Base-by-base conservation (phyloP, 1,284 basidiomycete genomes). In the Caloboletus inedulis region DNA sequence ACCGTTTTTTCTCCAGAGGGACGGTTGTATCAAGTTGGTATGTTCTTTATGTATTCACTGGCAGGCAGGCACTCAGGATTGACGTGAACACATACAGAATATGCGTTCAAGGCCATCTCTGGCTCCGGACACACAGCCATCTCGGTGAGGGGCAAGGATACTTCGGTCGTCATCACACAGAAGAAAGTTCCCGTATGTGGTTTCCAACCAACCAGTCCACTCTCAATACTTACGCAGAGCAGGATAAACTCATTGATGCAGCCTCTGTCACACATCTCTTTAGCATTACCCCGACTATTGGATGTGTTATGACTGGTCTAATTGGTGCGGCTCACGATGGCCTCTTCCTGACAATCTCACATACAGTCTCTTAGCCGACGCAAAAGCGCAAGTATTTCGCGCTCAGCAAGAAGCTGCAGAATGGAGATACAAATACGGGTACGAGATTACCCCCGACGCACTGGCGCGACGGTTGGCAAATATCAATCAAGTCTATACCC, bases 51-150 rank as follows among this genome's bases (percentile, higher is more conserved):
- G 4, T 45, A 14, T 40, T 48, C 9, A 1, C 42, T 42, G 35
- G 7, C 7, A 14, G 10, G 12, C 2, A 34, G 3, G 7, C 34
- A 34, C 39, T n/a, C 34, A 35, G 7, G 35, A 37, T 41, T 59
- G 29, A 52, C 33, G 14, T 52, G 51, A 47, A 50, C 29, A 23
- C 60, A 42, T 6, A 58, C 54, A 97, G 94, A 98, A 76, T 99
- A 99, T 80, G 97, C 97, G 19, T 99, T 99, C 87, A 99, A 99
- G 74, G 97, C 97, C 44, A 98, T 99, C 73, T 92, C 92, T 56
- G 91, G 93, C 48, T 95, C 94, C 3, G 96, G 94, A 1, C 92
- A 98, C 64, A 99, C 97, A 3, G 86, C 95, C 7, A 82, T 99
- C 48, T 84, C 95, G 14, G 88, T 99, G 50, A 78, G 96, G 60